A percentile compares a stretch with the other conserved stretches of the same genome.
Conservation (phyloP, 371 early-diverging fungal species). For the Syncephalastrum contaminatum region DNA sequence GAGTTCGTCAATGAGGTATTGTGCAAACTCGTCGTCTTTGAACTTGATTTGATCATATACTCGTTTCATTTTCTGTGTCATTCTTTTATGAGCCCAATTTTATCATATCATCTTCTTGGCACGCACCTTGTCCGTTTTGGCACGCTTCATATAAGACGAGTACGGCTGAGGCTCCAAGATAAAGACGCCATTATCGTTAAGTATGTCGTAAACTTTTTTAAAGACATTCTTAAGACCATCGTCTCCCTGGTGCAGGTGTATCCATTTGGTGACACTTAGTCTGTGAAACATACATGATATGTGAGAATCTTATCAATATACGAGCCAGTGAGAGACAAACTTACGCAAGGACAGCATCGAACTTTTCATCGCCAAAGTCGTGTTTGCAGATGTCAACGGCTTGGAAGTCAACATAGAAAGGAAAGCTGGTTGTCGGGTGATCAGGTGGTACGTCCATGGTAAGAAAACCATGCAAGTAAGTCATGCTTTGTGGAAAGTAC, state of each 20-base stretch:
- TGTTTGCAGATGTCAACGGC: conserved; percentile 30
- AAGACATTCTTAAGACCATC: conserved; percentile 73
- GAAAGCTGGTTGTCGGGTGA: conserved; percentile 42
- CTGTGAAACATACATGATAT: conserved; percentile 14
- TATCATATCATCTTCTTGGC: neutral
- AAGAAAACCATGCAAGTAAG: conserved; percentile 55
- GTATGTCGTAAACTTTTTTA: conserved; percentile 51
- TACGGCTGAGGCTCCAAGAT: conserved; percentile 76
- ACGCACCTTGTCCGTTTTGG: conserved; percentile 31
- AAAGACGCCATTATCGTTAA: conserved; percentile 64
- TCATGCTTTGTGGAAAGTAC: conserved; percentile 67
- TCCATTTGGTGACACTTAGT: conserved; percentile 79
- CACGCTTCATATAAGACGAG: conserved; percentile 51
- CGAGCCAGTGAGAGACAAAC: neutral
- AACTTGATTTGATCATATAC: too few relatives aligned
- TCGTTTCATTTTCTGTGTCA: too few relatives aligned
- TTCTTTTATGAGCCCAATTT: too few relatives aligned
- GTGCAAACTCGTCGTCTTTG: too few relatives aligned
- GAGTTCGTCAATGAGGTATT: too few relatives aligned
- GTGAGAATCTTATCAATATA: neutral
- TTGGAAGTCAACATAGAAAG: conserved; percentile 63
- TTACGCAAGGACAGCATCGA: conserved; percentile 56
- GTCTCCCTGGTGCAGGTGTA: conserved; percentile 81
- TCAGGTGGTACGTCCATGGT: conserved; percentile 24
- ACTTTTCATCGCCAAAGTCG: conserved; percentile 22